phyloP scores from a whole-genome alignment of 2,329 filamentous ascomycete genomes.

The Fusarium armeniacum region DNA sequence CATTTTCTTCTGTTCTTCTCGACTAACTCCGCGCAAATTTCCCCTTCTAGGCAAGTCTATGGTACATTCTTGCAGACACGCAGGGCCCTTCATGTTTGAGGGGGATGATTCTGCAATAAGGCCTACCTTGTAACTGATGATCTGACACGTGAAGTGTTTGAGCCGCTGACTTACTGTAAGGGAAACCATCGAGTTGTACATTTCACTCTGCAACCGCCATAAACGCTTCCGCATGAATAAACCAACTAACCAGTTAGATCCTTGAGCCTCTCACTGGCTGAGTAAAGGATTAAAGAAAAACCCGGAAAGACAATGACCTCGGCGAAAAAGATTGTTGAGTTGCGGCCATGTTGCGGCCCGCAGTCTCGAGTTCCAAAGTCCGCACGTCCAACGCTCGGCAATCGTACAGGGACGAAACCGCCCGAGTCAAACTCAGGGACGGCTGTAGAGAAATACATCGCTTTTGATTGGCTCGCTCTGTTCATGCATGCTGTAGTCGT shows the following conservation, averaged over 20 bases:
- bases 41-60: slow-evolving; percentile 34
- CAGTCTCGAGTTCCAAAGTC: slow-evolving; percentile 17
- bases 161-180: not conserved
- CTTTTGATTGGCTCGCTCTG: slow-evolving; percentile 33
- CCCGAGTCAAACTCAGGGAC: slow-evolving; percentile 42
- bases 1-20: slow-evolving; percentile 18
- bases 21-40: slow-evolving; percentile 34
- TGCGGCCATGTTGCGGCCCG: slow-evolving; percentile 31
- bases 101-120: slow-evolving; percentile 1
- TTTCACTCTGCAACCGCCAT: not conserved
- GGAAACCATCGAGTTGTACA: not conserved
- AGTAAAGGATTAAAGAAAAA: not conserved
- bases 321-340: slow-evolving; percentile 1
- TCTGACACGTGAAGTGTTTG: slow-evolving; percentile 28
- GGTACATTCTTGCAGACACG: slow-evolving; percentile 30
- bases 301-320: not conserved
- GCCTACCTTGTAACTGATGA: slow-evolving; percentile 9
- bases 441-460: slow-evolving; percentile 42
- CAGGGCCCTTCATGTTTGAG: slow-evolving; percentile 11
- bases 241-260: not conserved
- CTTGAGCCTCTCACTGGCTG: not conserved
- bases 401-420: slow-evolving; percentile 22
- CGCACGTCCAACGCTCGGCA: slow-evolving; percentile 3
- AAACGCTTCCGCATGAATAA: not conserved
- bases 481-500: not conserved